Evolutionary conservation across 2,329 filamentous ascomycete genomes (phyloP).

Genomic region (Ustilaginoidea virens): DNA sequence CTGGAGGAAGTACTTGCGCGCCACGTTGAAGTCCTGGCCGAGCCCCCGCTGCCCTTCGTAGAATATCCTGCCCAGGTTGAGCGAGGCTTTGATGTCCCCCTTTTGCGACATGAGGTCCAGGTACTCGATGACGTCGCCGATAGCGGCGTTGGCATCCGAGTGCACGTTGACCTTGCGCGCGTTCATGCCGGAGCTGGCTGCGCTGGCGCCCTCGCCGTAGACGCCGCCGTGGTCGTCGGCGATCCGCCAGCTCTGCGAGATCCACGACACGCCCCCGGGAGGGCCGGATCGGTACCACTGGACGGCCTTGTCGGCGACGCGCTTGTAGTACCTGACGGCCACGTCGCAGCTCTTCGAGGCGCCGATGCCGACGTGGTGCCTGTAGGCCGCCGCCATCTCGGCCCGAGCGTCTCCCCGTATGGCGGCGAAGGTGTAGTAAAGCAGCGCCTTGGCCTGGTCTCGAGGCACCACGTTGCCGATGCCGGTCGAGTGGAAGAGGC

Average conservation of each 20-base stretch:
- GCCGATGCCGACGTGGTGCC: slow-evolving; percentile 73
- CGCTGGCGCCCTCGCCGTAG: slow-evolving; percentile 90
- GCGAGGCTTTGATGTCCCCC: slow-evolving; percentile 75
- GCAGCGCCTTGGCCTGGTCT: slow-evolving; percentile 79
- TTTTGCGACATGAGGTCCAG: slow-evolving; percentile 81
- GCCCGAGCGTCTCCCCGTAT: slow-evolving; percentile 67
- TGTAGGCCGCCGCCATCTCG: slow-evolving; percentile 85
- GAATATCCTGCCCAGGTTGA: slow-evolving; percentile 71
- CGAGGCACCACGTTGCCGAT: slow-evolving; percentile 65
- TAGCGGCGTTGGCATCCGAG: slow-evolving; percentile 68
- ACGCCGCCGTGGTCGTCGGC: slow-evolving; percentile 84
- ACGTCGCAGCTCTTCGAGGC: slow-evolving; percentile 74
- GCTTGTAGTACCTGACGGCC: slow-evolving; percentile 79
- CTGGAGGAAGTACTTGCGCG: slow-evolving; percentile 66
- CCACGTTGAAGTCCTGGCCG: slow-evolving; percentile 55
- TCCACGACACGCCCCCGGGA: slow-evolving; percentile 68
- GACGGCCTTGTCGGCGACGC: slow-evolving; percentile 85
- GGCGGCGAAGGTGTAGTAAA: slow-evolving; percentile 92
- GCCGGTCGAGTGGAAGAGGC: slow-evolving; percentile 89
- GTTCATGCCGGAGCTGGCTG: slow-evolving; percentile 71
- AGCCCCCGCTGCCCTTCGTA: slow-evolving; percentile 74
- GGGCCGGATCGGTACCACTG: slow-evolving; percentile 77
- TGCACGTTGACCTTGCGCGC: slow-evolving; percentile 58
- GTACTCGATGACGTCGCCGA: slow-evolving; percentile 92
- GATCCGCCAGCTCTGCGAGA: slow-evolving; percentile 66